phyloP scores from a whole-genome alignment of 2,329 filamentous ascomycete species.

The Fusarium chaquense region DNA sequence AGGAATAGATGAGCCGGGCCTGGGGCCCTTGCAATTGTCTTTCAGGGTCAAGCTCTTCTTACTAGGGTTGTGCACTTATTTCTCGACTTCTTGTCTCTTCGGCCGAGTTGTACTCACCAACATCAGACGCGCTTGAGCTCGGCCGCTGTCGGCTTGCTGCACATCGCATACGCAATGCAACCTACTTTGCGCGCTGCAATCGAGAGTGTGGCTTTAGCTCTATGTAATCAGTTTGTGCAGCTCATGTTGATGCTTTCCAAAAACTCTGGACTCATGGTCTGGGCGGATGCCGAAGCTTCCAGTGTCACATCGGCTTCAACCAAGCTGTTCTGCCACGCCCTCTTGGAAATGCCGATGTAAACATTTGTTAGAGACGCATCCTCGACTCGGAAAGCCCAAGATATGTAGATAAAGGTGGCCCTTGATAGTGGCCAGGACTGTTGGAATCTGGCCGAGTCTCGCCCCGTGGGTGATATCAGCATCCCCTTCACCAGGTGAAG shows the following conservation, averaged over 20 bases:
- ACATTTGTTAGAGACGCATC: neutral
- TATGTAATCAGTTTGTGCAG: slow-evolving; percentile 1
- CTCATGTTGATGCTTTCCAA: slow-evolving; percentile 16
- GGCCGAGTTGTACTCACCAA: slow-evolving; percentile 33
- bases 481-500: slow-evolving; percentile 21
- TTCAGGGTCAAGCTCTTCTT: slow-evolving; percentile 22
- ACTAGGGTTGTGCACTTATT: slow-evolving; percentile 4
- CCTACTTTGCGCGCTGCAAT: neutral
- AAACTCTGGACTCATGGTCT: neutral
- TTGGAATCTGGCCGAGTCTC: slow-evolving; percentile 26
- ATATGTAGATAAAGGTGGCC: slow-evolving; percentile 28
- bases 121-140: slow-evolving; percentile 30
- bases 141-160: slow-evolving; percentile 32
- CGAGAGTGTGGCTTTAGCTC: neutral
- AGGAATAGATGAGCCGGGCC: slow-evolving; percentile 27
- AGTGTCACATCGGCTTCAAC: slow-evolving; percentile 30
- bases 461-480: slow-evolving; percentile 13
- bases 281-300: slow-evolving; percentile 12
- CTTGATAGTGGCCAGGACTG: slow-evolving; percentile 20
- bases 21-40: slow-evolving; percentile 16
- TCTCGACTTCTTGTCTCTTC: slow-evolving; percentile 23
- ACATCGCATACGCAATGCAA: slow-evolving; percentile 16
- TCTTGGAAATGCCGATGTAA: slow-evolving; percentile 17
- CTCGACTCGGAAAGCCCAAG: slow-evolving; percentile 17
- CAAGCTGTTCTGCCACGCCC: slow-evolving; percentile 30